phyloP scores from a whole-genome alignment of 495 filamentous ascomycete species.

The Annulohypoxylon moriforme region DNA sequence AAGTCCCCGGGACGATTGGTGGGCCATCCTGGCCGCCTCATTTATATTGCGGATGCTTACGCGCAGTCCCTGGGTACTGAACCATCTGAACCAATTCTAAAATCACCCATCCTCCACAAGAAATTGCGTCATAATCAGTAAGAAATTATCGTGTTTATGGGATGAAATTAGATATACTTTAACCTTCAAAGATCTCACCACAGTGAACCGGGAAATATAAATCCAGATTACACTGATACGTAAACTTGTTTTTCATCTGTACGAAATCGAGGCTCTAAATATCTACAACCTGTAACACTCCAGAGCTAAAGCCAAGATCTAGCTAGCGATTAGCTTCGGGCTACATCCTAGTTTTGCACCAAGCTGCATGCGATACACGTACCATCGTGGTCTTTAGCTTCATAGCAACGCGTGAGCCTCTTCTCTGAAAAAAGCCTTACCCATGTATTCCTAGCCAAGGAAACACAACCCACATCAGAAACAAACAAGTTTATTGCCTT shows the following conservation, averaged over 20 bases:
- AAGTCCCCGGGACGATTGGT: conserved; percentile 36
- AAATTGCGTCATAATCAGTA: conserved; percentile 39
- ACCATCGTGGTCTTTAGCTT: conserved; percentile 28
- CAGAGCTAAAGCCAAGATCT: conserved; percentile 28
- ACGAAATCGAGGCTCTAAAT: neutral
- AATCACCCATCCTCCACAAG: conserved; percentile 6
- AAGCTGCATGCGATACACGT: conserved; percentile 21
- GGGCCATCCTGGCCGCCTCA: conserved; percentile 23
- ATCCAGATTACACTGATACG: neutral
- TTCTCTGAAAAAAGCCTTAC: neutral
- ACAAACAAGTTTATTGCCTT: neutral
- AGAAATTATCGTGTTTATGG: neutral
- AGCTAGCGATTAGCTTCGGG: conserved; percentile 37
- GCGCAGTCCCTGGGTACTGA: conserved; percentile 20
- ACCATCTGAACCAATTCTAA: conserved; percentile 15
- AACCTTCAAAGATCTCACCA: neutral
- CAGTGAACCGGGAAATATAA: neutral
- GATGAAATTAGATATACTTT: neutral
- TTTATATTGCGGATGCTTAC: conserved; percentile 37
- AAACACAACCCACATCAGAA: neutral
- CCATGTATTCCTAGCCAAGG: neutral
- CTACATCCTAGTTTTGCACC: conserved; percentile 35
- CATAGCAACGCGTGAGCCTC: conserved; percentile 16
- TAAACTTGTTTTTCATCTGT: neutral
- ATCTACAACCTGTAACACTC: conserved; percentile 3